Percentiles rank a stretch among this genome's conserved stretches.
Conservation (phyloP, 495 filamentous ascomycete species). For the Xylaria curta region DNA sequence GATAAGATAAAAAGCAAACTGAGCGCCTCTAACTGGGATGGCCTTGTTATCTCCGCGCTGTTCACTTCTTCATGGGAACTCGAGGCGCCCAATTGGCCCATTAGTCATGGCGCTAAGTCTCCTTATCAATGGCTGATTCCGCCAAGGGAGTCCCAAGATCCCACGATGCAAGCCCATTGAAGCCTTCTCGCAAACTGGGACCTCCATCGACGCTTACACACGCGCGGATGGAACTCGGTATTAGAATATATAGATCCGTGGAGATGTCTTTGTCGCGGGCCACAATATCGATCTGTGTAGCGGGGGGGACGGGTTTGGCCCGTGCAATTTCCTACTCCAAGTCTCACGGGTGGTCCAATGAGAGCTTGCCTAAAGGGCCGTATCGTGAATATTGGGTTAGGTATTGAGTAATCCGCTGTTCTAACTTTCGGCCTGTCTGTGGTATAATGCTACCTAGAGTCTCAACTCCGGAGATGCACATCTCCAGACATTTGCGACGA, state of each 20-base stretch:
- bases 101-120: neutral
- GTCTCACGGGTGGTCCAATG: slow-evolving; percentile 4
- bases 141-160: neutral
- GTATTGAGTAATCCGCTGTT: neutral
- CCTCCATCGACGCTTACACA: neutral
- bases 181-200: neutral
- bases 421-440: neutral
- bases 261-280: slow-evolving; percentile 15
- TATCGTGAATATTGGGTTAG: neutral
- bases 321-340: neutral
- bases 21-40: too few relatives aligned
- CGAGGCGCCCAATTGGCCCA: neutral
- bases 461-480: slow-evolving; percentile 24
- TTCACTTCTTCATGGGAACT: neutral
- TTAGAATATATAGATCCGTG: slow-evolving; percentile 14
- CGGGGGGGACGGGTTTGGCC: slow-evolving; percentile 6
- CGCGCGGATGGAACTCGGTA: slow-evolving; percentile 14
- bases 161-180: neutral
- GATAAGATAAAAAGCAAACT: neutral
- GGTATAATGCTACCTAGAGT: neutral
- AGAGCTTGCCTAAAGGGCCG: neutral
- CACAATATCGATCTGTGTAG: neutral
- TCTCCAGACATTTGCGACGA: slow-evolving; percentile 16
- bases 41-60: slow-evolving; percentile 20
- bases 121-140: slow-evolving; percentile 17